phyloP scores from a whole-genome alignment of 257 asterid genomes.

The Eucommia ulmoides region DNA sequence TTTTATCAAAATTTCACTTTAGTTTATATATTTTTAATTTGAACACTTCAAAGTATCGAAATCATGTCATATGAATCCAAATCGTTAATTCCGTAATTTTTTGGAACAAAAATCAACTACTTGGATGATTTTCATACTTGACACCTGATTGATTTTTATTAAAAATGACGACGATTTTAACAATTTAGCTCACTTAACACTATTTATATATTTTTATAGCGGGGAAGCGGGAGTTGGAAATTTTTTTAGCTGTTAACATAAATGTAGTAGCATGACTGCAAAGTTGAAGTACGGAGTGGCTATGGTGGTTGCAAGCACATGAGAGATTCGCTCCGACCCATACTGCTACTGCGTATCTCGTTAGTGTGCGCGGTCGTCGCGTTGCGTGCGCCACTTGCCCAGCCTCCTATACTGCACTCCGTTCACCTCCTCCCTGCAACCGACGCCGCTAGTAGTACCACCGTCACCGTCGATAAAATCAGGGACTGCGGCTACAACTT shows the following conservation, averaged over 20 bases:
- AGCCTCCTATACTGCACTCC: slow-evolving; percentile 16
- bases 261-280: background rate
- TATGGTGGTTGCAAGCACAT: slow-evolving; percentile 8
- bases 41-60: too few relatives aligned
- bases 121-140: too few relatives aligned
- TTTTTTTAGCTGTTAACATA: background rate
- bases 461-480: slow-evolving; percentile 7
- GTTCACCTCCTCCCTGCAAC: background rate
- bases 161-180: too few relatives aligned
- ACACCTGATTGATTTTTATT: too few relatives aligned
- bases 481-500: slow-evolving; percentile 3
- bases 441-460: slow-evolving; percentile 5
- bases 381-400: slow-evolving; percentile 23
- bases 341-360: slow-evolving; percentile 17
- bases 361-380: slow-evolving; percentile 32
- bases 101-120: too few relatives aligned
- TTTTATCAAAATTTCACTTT: too few relatives aligned
- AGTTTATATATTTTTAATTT: too few relatives aligned
- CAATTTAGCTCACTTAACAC: too few relatives aligned
- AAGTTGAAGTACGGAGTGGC: background rate
- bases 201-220: too few relatives aligned
- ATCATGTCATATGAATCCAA: too few relatives aligned
- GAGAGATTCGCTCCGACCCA: slow-evolving; percentile 11
- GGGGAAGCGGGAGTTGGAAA: background rate
- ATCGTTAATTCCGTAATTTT: too few relatives aligned